Evolutionary conservation across 2,329 filamentous ascomycete genomes (phyloP).

Genomic region (Stagonosporopsis cucurbitacearum): DNA sequence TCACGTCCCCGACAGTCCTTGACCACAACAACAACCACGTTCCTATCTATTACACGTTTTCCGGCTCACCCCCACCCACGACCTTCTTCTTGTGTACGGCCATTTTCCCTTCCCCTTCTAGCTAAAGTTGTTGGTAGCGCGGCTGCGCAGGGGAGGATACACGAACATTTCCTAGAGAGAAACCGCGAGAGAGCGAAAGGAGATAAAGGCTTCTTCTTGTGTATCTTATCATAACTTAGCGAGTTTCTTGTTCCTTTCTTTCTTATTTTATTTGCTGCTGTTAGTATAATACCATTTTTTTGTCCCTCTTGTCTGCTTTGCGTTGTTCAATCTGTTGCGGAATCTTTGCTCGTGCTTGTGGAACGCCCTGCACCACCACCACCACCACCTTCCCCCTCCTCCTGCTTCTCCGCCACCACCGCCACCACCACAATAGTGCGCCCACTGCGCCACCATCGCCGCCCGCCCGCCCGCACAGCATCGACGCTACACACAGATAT

Average conservation of each 20-base stretch:
- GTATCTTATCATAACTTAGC: slow-evolving; percentile 15
- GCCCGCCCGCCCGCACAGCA: too few relatives aligned
- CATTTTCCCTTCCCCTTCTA: neutral
- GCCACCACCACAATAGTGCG: neutral
- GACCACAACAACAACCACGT: slow-evolving; percentile 13
- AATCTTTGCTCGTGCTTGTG: too few relatives aligned
- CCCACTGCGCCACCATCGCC: neutral
- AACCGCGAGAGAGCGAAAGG: neutral
- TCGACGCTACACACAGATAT: neutral
- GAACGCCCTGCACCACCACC: too few relatives aligned
- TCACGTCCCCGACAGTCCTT: slow-evolving; percentile 26
- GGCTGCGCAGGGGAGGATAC: slow-evolving; percentile 10
- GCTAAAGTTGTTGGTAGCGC: neutral
- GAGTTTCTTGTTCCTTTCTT: neutral
- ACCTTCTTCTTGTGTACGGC: slow-evolving; percentile 23
- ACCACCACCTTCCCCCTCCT: too few relatives aligned
- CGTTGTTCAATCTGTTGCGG: too few relatives aligned
- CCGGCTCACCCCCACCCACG: slow-evolving; percentile 8
- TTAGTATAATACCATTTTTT: slow-evolving; percentile 17
- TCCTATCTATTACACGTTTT: neutral
- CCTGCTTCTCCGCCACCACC: too few relatives aligned
- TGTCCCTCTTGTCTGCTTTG: too few relatives aligned
- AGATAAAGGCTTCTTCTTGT: slow-evolving; percentile 6
- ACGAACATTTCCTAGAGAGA: neutral
- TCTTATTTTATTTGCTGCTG: neutral